Evolutionary conservation across 2,329 filamentous ascomycete genomes (phyloP).

Genomic region (Exophiala mesophila): DNA sequence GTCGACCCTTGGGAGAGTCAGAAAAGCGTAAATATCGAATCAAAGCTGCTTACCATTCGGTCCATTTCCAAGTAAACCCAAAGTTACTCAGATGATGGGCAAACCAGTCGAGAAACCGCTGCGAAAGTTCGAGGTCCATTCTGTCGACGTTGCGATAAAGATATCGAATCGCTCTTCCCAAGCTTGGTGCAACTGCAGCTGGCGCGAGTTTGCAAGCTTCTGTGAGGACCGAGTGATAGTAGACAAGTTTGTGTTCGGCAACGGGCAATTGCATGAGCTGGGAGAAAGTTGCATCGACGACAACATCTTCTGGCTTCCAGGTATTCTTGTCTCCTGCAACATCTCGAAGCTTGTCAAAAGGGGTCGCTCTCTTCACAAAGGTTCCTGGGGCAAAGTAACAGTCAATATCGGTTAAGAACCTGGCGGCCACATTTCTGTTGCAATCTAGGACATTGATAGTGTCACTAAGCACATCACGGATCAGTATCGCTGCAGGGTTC

Average conservation of each 20-base stretch:
- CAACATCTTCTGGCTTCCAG: slow-evolving; percentile 97
- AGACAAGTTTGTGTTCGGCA: slow-evolving; percentile 89
- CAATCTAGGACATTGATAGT: slow-evolving; percentile 93
- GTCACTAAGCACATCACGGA: slow-evolving; percentile 81
- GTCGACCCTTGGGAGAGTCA: slow-evolving; percentile 53
- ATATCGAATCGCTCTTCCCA: slow-evolving; percentile 88
- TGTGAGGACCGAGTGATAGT: slow-evolving; percentile 91
- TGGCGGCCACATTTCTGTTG: slow-evolving; percentile 81
- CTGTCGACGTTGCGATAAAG: slow-evolving; percentile 76
- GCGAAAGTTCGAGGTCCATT: slow-evolving; percentile 80
- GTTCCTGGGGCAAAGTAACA: slow-evolving; percentile 87
- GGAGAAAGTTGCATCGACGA: slow-evolving; percentile 95
- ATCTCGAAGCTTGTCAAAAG: slow-evolving; percentile 80
- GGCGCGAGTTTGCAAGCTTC: slow-evolving; percentile 95
- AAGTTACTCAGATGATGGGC: slow-evolving; percentile 97
- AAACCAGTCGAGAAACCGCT: slow-evolving; percentile 96
- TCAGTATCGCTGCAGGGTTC: slow-evolving; percentile 72
- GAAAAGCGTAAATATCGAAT: not conserved
- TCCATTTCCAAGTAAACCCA: slow-evolving; percentile 99
- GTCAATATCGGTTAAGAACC: slow-evolving; percentile 88
- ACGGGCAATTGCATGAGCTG: slow-evolving; percentile 83
- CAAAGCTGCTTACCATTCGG: slow-evolving; percentile 66
- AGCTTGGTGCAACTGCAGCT: slow-evolving; percentile 88
- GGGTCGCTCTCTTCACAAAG: slow-evolving; percentile 88
- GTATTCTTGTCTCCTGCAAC: slow-evolving; percentile 61